Conservation (phyloP, 805 yeast genomes). For the Hanseniaspora pseudoguilliermondii region DNA sequence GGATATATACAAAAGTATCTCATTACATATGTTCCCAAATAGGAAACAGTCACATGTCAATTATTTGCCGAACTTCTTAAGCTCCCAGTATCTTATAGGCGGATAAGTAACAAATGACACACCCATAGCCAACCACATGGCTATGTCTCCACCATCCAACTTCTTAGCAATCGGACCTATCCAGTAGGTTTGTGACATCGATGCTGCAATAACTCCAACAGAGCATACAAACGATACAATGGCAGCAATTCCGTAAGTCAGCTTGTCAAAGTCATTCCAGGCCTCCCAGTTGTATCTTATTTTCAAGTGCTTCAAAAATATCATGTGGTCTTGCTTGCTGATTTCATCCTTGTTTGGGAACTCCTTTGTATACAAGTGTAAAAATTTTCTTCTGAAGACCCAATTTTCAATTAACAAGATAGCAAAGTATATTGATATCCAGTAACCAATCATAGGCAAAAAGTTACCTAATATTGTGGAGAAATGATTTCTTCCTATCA, state of each 20-base stretch:
- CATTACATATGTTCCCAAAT: neutral
- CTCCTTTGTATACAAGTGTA: conserved; percentile 34
- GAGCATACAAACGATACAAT: conserved; percentile 53
- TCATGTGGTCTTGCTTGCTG: neutral
- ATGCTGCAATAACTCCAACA: conserved; percentile 68
- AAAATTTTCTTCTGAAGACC: conserved; percentile 45
- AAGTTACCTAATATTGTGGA: conserved; percentile 64
- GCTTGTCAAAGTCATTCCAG: conserved; percentile 51
- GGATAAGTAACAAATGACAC: conserved; percentile 58
- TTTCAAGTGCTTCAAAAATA: conserved; percentile 16
- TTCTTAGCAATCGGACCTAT: conserved; percentile 58
- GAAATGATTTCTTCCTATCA: conserved; percentile 65
- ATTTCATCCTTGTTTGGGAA: conserved; percentile 23
- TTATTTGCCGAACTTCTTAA: conserved; percentile 40
- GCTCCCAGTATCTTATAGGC: conserved; percentile 48
- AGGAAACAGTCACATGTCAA: neutral
- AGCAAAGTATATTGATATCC: conserved; percentile 74
- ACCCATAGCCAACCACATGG: conserved; percentile 67
- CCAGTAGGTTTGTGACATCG: conserved; percentile 82
- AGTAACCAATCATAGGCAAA: conserved; percentile 82
- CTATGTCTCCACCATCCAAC: conserved; percentile 69
- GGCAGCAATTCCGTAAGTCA: conserved; percentile 67
- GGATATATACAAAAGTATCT: neutral
- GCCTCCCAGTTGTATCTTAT: conserved; percentile 56
- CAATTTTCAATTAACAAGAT: conserved; percentile 58